phyloP scores from a whole-genome alignment of 2,329 filamentous ascomycete genomes.

The Trichoderma pleuroti region DNA sequence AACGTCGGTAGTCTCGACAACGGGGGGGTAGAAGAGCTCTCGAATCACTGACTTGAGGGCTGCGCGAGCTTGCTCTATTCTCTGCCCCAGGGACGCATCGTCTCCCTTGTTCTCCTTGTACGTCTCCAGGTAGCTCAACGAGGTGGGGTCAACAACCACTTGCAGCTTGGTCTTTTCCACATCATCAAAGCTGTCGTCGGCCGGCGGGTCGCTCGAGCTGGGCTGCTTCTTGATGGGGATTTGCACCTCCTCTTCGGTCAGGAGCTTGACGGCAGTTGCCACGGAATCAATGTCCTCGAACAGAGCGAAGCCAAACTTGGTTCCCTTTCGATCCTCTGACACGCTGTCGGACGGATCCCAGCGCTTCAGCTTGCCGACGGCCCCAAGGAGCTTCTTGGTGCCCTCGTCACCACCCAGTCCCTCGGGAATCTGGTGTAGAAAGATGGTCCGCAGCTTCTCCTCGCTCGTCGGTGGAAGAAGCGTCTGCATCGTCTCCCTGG shows the following conservation, averaged over 20 bases:
- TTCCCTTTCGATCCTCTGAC: constrained; percentile 67
- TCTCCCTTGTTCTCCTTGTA: constrained; percentile 67
- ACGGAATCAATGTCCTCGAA: constrained; percentile 90
- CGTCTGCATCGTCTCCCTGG: constrained; percentile 66
- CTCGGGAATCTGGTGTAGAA: constrained; percentile 80
- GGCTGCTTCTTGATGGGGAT: constrained; percentile 76
- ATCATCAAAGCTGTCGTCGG: constrained; percentile 45
- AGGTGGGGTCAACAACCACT: constrained; percentile 77
- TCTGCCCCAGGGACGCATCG: constrained; percentile 60
- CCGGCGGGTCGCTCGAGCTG: constrained; percentile 41
- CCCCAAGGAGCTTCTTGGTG: constrained; percentile 71
- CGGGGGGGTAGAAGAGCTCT: constrained; percentile 67
- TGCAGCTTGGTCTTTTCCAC: constrained; percentile 69
- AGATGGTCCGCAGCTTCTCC: constrained; percentile 87
- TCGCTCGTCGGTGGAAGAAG: constrained; percentile 81
- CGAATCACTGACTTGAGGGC: constrained; percentile 66
- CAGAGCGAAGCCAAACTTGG: constrained; percentile 91
- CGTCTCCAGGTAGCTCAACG: constrained; percentile 79
- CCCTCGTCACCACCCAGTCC: constrained; percentile 72
- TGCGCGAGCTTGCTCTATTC: constrained; percentile 65
- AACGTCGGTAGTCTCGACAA: constrained; percentile 47
- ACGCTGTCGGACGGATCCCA: constrained; percentile 73
- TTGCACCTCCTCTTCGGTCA: constrained; percentile 76
- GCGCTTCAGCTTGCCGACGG: constrained; percentile 74
- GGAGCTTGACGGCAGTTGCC: constrained; percentile 76